Evolutionary conservation across 371 early-diverging fungal genomes (phyloP), one percentile per base, ranked within the genome.

Genomic region (Mortierella sp.): DNA sequence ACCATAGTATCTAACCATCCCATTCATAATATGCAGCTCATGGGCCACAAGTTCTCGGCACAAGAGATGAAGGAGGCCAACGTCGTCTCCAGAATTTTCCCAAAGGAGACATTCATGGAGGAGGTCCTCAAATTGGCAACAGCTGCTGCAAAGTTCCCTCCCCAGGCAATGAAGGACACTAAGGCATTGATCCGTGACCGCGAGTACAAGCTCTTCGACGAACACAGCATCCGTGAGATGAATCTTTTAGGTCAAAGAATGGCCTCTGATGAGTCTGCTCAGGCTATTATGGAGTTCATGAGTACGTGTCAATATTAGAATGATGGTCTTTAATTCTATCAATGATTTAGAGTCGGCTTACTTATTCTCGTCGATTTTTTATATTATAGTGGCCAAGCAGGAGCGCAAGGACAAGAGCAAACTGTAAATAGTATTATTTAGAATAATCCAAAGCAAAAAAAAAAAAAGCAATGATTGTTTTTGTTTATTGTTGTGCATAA

Each of bases 41-140:
- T 90, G 85, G 89, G 89, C 7, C 70, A 84, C 56, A 85, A 83
- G 43, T 85, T 86, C 68, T 82, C 87, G 34, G 89, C 90, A 10
- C 63, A 88, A 40, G 90, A 90, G 60, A 78, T 90, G 78, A 83
- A 70, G 32, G 70, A 80, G n/a, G 83, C 84, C 34, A 86, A 86
- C 12, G 82, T 88, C 28, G 70, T 89, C 23, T 82, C 86, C 19
- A 84, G 87, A 12, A 71, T 86, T 26, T 68, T 92, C 28, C 89
- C 90, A 12, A 45, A 67, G n/a, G 91, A 90, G 51, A 76, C 70
- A 0, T 91, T 92, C 68, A 84, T 83, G 55, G 76, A 85, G 32
- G 68, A 86, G 22, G 86, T 91, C 0, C 64, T 90, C 29, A 74
- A 80, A 55, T 42, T 85, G 12, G 89, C 92, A 6, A 85, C 85